Evolutionary conservation across 179 eudicot species (phyloP), one percentile per base, ranked within the genome.

Genomic region (Gypsophila paniculata): DNA sequence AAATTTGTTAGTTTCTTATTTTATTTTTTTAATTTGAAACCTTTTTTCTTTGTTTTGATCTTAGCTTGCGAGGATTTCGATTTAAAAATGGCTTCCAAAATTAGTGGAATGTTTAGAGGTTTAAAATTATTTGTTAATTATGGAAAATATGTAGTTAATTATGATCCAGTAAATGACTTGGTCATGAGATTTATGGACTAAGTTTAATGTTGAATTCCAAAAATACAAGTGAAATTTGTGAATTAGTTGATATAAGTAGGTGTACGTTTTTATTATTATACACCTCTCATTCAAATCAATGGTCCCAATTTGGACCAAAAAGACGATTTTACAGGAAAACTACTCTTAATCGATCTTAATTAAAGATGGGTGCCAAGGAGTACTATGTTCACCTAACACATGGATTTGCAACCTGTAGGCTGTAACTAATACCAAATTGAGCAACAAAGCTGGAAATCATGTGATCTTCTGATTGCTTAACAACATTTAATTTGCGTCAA

Each of bases 391-490:
- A 23, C 23, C 25, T 18, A 72, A 72, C 15, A 44, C 17, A 26
- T 44, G 62, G 54, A 69, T 17, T 69, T 23, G 53, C 42, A 51
- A 72, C 19, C 62, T 51, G 36, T n/a, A n/a, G n/a, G n/a, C n/a
- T n/a, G n/a, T 22, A 36, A 61, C 42, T 61, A 57, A 46, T 42
- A 42, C 46, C 46, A 42, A 42, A 42, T 42, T 42, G 46, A 46
- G 52, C 61, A 71, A 71, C 63, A 34, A 71, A 58, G 72, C 75
- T 71, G 77, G 66, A 74, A 46, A n/a, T 15, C 75, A 76, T 76
- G 79, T 76, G 75, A 36, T 63, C 46, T 72, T 71, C 25, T 23
- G 5, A 65, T 71, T 62, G 12, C 63, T 44, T 46, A 60, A 12
- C 15, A 10, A 46, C 52, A 46, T 4, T 46, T 10, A 25, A 46